A percentile compares a stretch with the other conserved stretches of the same genome.
Evolutionary conservation across 768 basidiomycete genomes (phyloP).

Genomic region (Lanmaoa rubissima): DNA sequence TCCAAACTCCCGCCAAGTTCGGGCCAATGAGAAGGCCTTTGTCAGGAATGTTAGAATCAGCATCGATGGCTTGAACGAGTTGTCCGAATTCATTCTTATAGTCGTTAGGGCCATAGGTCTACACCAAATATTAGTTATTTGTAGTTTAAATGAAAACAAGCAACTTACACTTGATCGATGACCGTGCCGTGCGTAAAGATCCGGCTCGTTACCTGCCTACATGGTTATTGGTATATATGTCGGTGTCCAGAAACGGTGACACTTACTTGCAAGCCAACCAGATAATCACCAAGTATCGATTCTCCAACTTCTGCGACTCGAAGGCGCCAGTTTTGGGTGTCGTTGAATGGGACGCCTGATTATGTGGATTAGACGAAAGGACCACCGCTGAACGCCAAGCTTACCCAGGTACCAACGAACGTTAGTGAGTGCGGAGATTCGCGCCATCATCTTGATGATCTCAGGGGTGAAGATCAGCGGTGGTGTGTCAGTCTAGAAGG

Average conservation of each 20-base stretch:
- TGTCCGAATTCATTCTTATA: slow-evolving; percentile 53
- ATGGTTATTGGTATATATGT: not conserved
- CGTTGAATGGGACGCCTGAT: slow-evolving; percentile 62
- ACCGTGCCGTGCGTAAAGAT: slow-evolving; percentile 56
- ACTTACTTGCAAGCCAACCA: slow-evolving; percentile 51
- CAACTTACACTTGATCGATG: slow-evolving; percentile 27
- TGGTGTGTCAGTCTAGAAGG: not conserved
- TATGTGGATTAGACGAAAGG: slow-evolving; percentile 7
- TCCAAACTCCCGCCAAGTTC: slow-evolving; percentile 56
- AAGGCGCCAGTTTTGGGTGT: slow-evolving; percentile 50
- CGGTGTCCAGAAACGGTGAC: no score
- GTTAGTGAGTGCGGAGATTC: slow-evolving; percentile 56
- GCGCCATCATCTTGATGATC: slow-evolving; percentile 62
- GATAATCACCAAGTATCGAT: slow-evolving; percentile 57
- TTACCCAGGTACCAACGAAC: slow-evolving; percentile 65
- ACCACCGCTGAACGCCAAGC: not conserved
- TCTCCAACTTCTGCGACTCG: slow-evolving; percentile 58
- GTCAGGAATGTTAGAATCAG: slow-evolving; percentile 38
- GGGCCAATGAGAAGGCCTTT: slow-evolving; percentile 59
- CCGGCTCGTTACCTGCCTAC: slow-evolving; percentile 77
- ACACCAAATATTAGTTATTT: not conserved
- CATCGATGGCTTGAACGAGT: slow-evolving; percentile 44
- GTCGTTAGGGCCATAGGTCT: slow-evolving; percentile 33
- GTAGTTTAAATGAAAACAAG: no score
- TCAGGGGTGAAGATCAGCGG: slow-evolving; percentile 63